Percentiles rank a stretch among this genome's conserved stretches.
These are phyloP conservation scores for Auricularia cornea DNA, from an alignment of 768 basidiomycete genomes.

Conservation along the genomic window DNA sequence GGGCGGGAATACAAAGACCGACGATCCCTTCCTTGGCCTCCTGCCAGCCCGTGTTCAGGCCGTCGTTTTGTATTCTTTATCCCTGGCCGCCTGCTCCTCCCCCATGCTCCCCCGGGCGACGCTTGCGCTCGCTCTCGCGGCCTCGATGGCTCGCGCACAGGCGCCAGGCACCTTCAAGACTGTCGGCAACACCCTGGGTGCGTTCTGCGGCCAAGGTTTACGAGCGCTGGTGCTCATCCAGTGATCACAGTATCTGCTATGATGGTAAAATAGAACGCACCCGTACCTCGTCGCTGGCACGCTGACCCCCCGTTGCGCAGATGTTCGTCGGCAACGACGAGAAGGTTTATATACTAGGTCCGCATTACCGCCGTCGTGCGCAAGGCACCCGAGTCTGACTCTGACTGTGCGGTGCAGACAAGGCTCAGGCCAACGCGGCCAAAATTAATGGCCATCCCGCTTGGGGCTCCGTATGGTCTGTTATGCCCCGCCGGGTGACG, in stretches of 20 bases:
- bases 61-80: background rate
- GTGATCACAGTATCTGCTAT: background rate
- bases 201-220: constrained; percentile 6
- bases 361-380: background rate
- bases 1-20: background rate
- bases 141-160: background rate
- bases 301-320: constrained; percentile 28
- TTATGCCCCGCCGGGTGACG: background rate
- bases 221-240: background rate
- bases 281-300: background rate
- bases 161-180: constrained; percentile 50
- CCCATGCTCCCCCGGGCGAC: background rate
- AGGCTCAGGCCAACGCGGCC: constrained; percentile 69
- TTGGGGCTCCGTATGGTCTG: constrained; percentile 59
- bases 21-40: background rate
- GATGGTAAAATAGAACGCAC: background rate
- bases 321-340: constrained; percentile 74
- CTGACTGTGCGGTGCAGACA: constrained; percentile 39
- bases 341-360: constrained; percentile 70
- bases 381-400: background rate
- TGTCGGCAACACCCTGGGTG: constrained; percentile 59
- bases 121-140: background rate
- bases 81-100: background rate
- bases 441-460: constrained; percentile 62
- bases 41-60: too few species aligned